phyloP scores from a whole-genome alignment of 129 eudicot genomes.

The Glebionis coronaria region DNA sequence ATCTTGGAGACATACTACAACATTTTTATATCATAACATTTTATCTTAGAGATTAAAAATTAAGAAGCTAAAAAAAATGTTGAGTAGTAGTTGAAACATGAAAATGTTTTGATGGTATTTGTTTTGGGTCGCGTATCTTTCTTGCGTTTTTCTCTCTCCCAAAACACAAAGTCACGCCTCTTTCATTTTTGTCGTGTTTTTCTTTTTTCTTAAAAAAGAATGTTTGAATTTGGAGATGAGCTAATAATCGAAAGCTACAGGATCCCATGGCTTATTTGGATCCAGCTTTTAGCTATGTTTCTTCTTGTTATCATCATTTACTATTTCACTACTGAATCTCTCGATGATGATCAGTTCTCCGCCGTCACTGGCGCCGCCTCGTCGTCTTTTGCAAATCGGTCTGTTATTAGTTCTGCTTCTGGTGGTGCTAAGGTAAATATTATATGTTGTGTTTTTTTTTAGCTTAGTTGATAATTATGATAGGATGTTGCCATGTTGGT shows the following conservation, averaged over 20 bases:
- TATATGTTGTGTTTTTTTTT: not conserved
- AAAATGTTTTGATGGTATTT: too few species aligned
- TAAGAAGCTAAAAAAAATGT: too few species aligned
- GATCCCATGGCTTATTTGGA: slow-evolving; percentile 91
- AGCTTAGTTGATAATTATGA: slow-evolving; percentile 5
- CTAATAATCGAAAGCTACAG: slow-evolving; percentile 57
- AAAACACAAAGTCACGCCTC: not conserved
- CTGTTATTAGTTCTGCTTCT: not conserved
- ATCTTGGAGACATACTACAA: too few species aligned
- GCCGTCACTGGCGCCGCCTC: too few species aligned
- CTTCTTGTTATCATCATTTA: slow-evolving; percentile 57
- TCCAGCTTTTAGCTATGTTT: slow-evolving; percentile 63
- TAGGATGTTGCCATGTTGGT: not conserved
- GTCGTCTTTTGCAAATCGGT: slow-evolving; percentile 14
- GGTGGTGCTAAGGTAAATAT: slow-evolving; percentile 29
- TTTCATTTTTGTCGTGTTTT: not conserved
- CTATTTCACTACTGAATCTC: slow-evolving; percentile 31
- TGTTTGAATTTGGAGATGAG: slow-evolving; percentile 76
- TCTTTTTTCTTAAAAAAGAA: not conserved
- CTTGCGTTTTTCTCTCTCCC: not conserved
- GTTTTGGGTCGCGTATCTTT: too few species aligned
- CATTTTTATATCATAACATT: too few species aligned
- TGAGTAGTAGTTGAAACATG: too few species aligned
- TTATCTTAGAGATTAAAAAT: too few species aligned
- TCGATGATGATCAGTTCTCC: slow-evolving; percentile 35